Evolutionary conservation across 345 rosid genomes (phyloP), one percentile per base, ranked within the genome.

Genomic region (Clausena lansium): DNA sequence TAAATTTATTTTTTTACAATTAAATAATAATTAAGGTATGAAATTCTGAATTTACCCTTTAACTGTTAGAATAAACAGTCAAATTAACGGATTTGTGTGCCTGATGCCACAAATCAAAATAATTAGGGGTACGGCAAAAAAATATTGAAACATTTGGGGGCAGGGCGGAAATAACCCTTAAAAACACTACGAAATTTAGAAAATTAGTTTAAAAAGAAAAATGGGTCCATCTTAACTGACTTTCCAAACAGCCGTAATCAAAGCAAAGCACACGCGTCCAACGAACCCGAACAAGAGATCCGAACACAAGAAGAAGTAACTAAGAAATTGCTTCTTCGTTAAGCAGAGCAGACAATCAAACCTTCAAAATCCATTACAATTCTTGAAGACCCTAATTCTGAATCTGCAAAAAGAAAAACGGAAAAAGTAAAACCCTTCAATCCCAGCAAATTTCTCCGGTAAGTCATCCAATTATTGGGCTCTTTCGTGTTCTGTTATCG

Each of bases 381-480:
- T 39, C 10, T 15, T 27, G 2, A 45, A 74, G 64, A 62, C 30
- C 28, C 70, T 41, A 28, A 1, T 30, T 4, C 47, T 10, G 19
- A 45, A 54, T 60, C 63, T 39, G 72, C 9, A 32, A 70, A 70
- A 63, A 45, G 50, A 45, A 45, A 0, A 45, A 13, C 3, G 50
- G 50, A 41, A 41, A 39, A 2, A 41, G 50, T 2, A 45, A 45
- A 45, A 13, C 50, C 41, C 70, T 28, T 63, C 47, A 6, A 28
- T 58, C 61, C 5, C 14, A 7, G 28, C 62, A 20, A 60, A 63
- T 50, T 70, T 55, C 19, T 57, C 35, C 22, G 73, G 74, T 73
- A 65, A 73, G 81, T 79, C 52, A 39, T 67, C 68, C 20, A 73
- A 62, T 39, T 9, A 45, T 52, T 45, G 77, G 59, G 69, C 47